Evolutionary conservation across 225 moss, liverwort and hornwort genomes (phyloP).

Genomic region (Marchantia paleacea): DNA sequence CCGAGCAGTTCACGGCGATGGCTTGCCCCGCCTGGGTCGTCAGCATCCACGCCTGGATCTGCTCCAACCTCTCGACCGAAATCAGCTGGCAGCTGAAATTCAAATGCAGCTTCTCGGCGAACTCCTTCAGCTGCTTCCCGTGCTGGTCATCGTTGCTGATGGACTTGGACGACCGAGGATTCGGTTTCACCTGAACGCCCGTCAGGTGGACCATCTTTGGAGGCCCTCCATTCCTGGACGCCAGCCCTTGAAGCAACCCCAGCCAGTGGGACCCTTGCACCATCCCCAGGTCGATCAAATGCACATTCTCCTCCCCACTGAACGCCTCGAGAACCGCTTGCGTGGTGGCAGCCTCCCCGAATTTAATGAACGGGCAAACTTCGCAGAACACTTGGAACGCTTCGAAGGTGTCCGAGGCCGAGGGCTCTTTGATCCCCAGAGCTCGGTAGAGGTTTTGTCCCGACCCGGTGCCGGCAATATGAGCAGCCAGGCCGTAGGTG

Average conservation of each 20-base stretch:
- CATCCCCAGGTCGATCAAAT: constrained; percentile 69
- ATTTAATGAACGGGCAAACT: constrained; percentile 74
- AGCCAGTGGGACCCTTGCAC: constrained; percentile 74
- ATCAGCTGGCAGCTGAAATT: constrained; percentile 63
- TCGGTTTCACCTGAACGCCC: constrained; percentile 37
- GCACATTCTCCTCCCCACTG: constrained; percentile 61
- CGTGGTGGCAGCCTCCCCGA: constrained; percentile 71
- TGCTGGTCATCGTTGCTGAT: constrained; percentile 51
- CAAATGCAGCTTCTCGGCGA: constrained; percentile 63
- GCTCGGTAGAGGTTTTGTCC: constrained; percentile 50
- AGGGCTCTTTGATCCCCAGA: constrained; percentile 60
- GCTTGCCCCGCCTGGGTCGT: constrained; percentile 58
- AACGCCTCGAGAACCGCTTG: constrained; percentile 73
- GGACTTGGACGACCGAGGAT: not conserved
- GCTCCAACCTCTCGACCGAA: constrained; percentile 44
- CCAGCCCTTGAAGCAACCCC: constrained; percentile 58
- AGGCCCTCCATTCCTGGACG: constrained; percentile 66
- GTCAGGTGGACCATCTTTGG: constrained; percentile 64
- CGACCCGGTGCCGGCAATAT: constrained; percentile 54
- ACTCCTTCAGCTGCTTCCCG: constrained; percentile 53
- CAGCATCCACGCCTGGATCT: constrained; percentile 66
- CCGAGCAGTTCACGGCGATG: constrained; percentile 53
- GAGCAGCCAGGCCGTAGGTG: constrained; percentile 74
- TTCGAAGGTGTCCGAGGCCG: constrained; percentile 48
- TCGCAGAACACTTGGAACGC: constrained; percentile 70